Conservation (phyloP, 1,284 basidiomycete genomes). For the Inonotus hispidus region DNA sequence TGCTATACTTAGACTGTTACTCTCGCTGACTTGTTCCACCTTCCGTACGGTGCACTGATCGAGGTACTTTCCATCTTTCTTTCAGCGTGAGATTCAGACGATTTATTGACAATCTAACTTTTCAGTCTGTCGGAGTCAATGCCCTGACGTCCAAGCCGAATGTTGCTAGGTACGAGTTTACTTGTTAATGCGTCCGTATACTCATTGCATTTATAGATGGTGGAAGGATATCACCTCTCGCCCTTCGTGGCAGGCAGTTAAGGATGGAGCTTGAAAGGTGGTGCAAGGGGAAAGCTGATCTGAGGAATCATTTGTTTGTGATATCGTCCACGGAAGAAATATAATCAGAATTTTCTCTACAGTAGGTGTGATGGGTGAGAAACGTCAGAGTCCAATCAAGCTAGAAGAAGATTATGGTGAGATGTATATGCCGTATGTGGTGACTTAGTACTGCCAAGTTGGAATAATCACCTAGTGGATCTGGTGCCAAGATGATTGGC, state of each 20-base stretch:
- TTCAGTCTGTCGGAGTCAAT: conserved; percentile 6
- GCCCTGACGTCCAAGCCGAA: conserved; percentile 9
- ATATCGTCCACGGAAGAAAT: too few relatives aligned
- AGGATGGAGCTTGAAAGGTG: conserved; percentile 10
- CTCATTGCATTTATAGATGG: conserved; percentile 5
- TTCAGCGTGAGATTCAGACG: not conserved
- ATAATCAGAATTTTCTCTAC: too few relatives aligned
- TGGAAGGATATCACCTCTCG: conserved; percentile 17
- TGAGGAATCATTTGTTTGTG: too few relatives aligned
- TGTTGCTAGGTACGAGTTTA: conserved; percentile 13
- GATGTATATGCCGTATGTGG: too few relatives aligned
- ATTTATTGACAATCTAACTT: not conserved
- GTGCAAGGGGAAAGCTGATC: not conserved
- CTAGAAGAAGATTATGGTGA: too few relatives aligned
- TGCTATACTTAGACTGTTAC: conserved; percentile 6
- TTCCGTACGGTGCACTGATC: conserved; percentile 17
- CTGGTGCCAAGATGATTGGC: too few relatives aligned
- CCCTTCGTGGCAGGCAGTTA: conserved; percentile 14
- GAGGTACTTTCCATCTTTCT: not conserved
- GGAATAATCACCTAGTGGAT: too few relatives aligned
- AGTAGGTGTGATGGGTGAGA: too few relatives aligned
- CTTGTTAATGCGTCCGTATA: not conserved
- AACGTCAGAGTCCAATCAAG: too few relatives aligned
- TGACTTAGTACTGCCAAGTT: too few relatives aligned
- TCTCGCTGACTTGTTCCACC: conserved; percentile 18